Percentiles rank a stretch among this genome's conserved stretches.
Evolutionary conservation across 192 early-diverging fungal genomes (phyloP).

Genomic region (Oehlia diaphana): DNA sequence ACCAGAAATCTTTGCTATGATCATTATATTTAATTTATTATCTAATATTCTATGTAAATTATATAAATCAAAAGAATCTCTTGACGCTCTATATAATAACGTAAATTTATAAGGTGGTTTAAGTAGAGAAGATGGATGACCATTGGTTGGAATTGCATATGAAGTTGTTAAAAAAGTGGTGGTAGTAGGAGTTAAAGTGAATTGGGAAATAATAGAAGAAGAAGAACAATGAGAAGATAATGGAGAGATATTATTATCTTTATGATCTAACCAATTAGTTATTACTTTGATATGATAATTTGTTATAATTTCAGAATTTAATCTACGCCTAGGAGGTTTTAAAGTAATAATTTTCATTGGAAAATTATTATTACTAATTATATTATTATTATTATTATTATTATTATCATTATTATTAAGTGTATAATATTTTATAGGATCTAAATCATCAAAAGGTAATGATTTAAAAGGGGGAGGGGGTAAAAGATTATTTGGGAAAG

Average conservation of each 20-base stretch:
- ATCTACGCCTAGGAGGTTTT: constrained; percentile 4
- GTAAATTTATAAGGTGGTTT: constrained; percentile 11
- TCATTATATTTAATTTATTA: neutral
- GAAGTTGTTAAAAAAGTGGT: neutral
- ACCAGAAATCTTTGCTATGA: constrained; percentile 1
- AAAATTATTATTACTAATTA: neutral
- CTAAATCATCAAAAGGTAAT: neutral
- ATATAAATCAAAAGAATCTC: neutral
- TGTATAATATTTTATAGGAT: neutral
- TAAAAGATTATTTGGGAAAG: neutral
- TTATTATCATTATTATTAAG: neutral
- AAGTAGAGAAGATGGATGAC: neutral
- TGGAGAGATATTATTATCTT: neutral
- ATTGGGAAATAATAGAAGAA: neutral
- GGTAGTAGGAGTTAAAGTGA: neutral
- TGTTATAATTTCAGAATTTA: constrained; percentile 12
- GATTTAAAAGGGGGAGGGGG: neutral
- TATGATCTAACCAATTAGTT: constrained; percentile 10
- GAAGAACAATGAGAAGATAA: neutral
- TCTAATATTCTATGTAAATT: constrained; percentile 5
- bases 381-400: neutral
- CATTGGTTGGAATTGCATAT: neutral
- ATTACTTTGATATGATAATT: constrained; percentile 6
- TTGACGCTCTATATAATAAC: constrained; percentile 14
- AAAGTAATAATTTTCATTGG: neutral